Evolutionary conservation across 2,329 filamentous ascomycete genomes (phyloP).

Genomic region (Septoria linicola): DNA sequence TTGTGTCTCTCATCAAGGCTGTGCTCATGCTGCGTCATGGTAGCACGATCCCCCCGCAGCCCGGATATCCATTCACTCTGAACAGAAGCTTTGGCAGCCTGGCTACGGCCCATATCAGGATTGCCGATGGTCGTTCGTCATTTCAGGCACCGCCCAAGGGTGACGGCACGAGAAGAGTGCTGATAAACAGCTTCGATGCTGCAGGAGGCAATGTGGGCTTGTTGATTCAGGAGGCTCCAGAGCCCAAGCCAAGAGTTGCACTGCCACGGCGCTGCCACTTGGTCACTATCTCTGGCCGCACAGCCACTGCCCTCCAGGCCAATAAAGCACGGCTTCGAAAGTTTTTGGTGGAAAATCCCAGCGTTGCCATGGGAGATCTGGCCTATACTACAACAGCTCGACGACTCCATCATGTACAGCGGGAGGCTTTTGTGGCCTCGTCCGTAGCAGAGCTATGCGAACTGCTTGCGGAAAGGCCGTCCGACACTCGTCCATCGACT

Average conservation of each 20-base stretch:
- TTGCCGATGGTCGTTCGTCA: conserved; percentile 32
- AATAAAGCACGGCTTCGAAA: conserved; percentile 50
- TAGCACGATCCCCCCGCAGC: not conserved
- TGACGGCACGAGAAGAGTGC: conserved; percentile 44
- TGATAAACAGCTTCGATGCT: conserved; percentile 68
- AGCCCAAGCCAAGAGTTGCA: conserved; percentile 22
- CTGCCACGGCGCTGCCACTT: conserved; percentile 46
- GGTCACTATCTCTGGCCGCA: conserved; percentile 60
- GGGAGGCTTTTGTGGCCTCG: conserved; percentile 30
- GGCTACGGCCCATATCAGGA: not conserved
- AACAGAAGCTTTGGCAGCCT: not conserved
- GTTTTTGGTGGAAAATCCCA: not conserved
- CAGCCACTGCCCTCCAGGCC: conserved; percentile 44
- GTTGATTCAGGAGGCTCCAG: conserved; percentile 61
- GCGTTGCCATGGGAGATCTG: conserved; percentile 50
- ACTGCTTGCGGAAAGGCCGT: conserved; percentile 24
- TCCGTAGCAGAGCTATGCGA: conserved; percentile 20
- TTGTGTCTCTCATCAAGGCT: conserved; percentile 37
- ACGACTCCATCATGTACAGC: conserved; percentile 44
- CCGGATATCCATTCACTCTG: not conserved
- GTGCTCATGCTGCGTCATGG: conserved; percentile 24
- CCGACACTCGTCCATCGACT: not conserved
- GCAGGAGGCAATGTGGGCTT: conserved; percentile 70
- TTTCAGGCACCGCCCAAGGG: conserved; percentile 29
- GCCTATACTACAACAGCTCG: conserved; percentile 41